Base-by-base conservation (phyloP, 805 yeast genomes). In the Debaryomyces prosopidis region DNA sequence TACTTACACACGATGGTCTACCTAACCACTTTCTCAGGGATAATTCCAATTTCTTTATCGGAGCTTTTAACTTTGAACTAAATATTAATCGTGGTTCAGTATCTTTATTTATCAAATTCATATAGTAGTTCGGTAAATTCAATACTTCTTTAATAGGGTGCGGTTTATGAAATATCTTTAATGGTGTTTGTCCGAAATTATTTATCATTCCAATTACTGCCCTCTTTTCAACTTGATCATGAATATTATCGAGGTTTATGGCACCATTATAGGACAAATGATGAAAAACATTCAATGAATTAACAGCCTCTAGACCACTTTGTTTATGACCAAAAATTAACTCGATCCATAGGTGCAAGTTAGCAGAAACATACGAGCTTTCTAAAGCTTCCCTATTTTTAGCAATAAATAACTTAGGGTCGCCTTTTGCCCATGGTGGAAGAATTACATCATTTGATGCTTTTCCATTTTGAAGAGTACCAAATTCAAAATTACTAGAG, bases 141-240 rank as follows among this genome's bases (percentile, higher is more conserved):
- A 68, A 51, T 0, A 65, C 63, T 2, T 70, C 79, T 44, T 75
- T 71, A 19, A 58, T 50, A 1, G 86, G 84, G 62, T 89, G 96
- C 0, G 90, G 85, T 42, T 76, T 77, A 14, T 67, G 69, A 54
- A 90, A 88, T 9, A 90, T 67, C 53, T 85, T 87, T 40, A 77
- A 58, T 1, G 97, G 97, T 0, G 96, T 89, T 59, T 89, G 97
- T 0, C 97, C 97, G 72, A 89, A 89, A 63, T 89, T 89, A 59
- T 90, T 94, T 42, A 89, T 89, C 54, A 87, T 86, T 1, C 96
- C 91, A 17, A 89, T 85, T 2, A 86, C 75, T 1, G 96, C 92
- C 32, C 82, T 72, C 51, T 84, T 76, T 62, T 89, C 96, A 49
- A 77, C 74, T 31, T 82, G 89, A 58, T 89, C 91, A 48, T 79